Percentiles rank a stretch among this genome's conserved stretches.
Conservation (phyloP, 139 green algal genomes). For the Haematococcus lacustris region DNA sequence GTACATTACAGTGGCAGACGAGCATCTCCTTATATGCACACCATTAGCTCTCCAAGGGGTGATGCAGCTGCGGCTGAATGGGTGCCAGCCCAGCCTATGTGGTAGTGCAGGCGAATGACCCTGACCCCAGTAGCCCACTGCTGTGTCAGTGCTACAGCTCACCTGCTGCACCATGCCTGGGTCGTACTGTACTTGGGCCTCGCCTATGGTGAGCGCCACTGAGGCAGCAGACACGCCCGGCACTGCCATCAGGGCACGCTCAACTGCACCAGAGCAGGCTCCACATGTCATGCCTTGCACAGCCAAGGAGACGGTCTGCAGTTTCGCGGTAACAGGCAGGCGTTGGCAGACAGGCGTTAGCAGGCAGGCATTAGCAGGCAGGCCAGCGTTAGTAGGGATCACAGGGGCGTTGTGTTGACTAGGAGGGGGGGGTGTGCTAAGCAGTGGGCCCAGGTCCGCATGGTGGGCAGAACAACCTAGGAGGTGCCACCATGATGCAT, state of each 20-base stretch:
- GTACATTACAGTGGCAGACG: not conserved
- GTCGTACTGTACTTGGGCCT: conserved; percentile 15
- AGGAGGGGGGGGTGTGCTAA: not conserved
- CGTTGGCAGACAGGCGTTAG: no score
- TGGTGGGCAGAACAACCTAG: not conserved
- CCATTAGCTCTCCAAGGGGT: no score
- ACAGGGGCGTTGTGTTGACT: not conserved
- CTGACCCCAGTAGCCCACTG: not conserved
- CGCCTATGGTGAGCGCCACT: conserved; percentile 37
- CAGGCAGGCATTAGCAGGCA: not conserved
- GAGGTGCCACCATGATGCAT: not conserved
- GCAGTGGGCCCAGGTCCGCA: not conserved
- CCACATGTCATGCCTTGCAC: conserved; percentile 80
- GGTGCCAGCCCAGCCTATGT: no score
- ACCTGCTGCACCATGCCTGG: not conserved
- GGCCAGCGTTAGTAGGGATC: not conserved
- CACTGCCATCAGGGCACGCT: conserved; percentile 43
- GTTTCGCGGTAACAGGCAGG: no score
- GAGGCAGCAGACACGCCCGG: conserved; percentile 38
- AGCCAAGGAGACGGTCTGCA: conserved; percentile 9
- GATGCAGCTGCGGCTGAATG: no score
- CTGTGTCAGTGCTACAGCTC: not conserved
- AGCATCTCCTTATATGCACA: no score
- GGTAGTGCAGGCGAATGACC: no score
- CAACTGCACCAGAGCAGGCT: conserved; percentile 63